Base-by-base conservation (phyloP, 106 monocot species). In the Dioscorea zingiberensis region DNA sequence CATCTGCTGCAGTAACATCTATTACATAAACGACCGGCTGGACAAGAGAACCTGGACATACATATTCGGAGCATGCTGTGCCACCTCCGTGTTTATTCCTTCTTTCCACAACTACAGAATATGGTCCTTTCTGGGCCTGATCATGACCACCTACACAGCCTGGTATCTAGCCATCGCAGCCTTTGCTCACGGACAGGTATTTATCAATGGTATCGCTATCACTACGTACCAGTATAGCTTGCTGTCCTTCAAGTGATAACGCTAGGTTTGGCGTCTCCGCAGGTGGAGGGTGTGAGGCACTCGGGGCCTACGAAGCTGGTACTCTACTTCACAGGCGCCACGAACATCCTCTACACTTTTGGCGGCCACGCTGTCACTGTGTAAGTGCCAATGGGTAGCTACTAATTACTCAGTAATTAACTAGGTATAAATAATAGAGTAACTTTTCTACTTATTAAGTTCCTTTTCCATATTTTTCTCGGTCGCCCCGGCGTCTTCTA, bases 71-170 rank as follows among this genome's bases (percentile, higher is more conserved):
- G 67, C 70, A 17, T 74, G 60, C 74, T 74, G 67, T 21, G 70
- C 73, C 16, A 74, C 70, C 58, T 65, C 69, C 24, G 70, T 71
- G 21, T 74, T 74, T 66, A 69, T 72, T 10, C 78, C 75, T 15
- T 68, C 72, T 44, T 81, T 76, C 72, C 76, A 80, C 69, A 81
- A 81, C 72, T 76, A 72, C 68, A 27, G 81, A 10, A 81, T 76
- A 9, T 83, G 83, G 87, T 83, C 83, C 17, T 83, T 83, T 58
- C 71, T 83, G 21, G 83, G 83, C 9, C 83, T 87, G 58, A 80
- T 71, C 62, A 87, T 87, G 87, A 87, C 87, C 58, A 87, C 83
- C 59, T 87, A 80, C 69, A 80, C 87, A 44, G 87, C 83, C 11
- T 87, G 87, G 87, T 87, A 83, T 49, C 73, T 87, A 58, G 77